These are phyloP conservation scores for Adenanthera pavonina DNA, from an alignment of 306 rosid species.

Conservation along the genomic window DNA sequence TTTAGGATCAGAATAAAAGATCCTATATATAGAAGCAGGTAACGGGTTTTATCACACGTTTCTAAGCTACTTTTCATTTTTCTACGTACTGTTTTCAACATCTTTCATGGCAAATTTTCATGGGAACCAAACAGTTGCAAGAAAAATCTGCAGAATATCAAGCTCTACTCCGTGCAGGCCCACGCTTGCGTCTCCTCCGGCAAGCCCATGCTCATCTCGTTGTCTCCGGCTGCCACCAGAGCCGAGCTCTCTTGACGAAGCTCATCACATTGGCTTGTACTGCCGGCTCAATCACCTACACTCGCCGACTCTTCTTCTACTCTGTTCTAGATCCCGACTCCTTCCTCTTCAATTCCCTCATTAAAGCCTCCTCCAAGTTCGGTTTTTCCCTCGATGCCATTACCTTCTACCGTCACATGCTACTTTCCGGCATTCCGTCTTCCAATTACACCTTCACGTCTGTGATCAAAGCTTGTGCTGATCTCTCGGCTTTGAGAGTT, in stretches of 20 bases:
- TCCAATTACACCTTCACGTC: slow-evolving; percentile 83
- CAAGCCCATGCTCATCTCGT: slow-evolving; percentile 80
- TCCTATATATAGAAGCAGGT: too few relatives aligned
- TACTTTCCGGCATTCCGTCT: slow-evolving; percentile 48
- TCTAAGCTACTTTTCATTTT: too few relatives aligned
- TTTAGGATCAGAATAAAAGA: too few relatives aligned
- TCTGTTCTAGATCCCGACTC: slow-evolving; percentile 36
- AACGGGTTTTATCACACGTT: too few relatives aligned
- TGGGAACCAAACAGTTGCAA: slow-evolving; percentile 49
- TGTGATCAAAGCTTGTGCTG: slow-evolving; percentile 87
- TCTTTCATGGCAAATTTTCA: slow-evolving; percentile 32
- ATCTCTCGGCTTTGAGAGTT: slow-evolving; percentile 54
- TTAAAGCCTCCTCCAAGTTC: slow-evolving; percentile 65
- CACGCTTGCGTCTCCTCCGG: slow-evolving; percentile 56
- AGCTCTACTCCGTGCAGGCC: slow-evolving; percentile 74
- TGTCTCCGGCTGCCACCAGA: slow-evolving; percentile 68
- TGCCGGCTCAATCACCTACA: slow-evolving; percentile 74
- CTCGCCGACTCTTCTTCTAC: slow-evolving; percentile 18
- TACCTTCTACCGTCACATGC: slow-evolving; percentile 71
- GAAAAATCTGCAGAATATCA: slow-evolving; percentile 58
- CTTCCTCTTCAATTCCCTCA: slow-evolving; percentile 35
- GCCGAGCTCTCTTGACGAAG: slow-evolving; percentile 76
- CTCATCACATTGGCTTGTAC: slow-evolving; percentile 72
- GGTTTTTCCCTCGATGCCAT: slow-evolving; percentile 66
- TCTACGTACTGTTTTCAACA: too few relatives aligned